Conservation (phyloP, 768 basidiomycete genomes). For the Rhodocollybia butyracea region DNA sequence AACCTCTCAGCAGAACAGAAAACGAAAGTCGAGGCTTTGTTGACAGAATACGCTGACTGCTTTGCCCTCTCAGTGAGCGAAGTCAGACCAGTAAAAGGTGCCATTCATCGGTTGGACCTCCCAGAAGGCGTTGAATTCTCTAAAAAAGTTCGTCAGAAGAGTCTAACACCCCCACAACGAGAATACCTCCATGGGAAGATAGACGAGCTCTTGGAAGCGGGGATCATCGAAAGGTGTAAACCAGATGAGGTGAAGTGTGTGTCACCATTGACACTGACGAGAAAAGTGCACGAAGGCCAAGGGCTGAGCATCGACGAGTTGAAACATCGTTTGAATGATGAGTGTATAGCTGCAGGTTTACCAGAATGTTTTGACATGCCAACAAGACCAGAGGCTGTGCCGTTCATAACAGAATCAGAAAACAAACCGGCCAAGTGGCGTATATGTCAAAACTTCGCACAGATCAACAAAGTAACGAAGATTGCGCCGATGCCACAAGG, state of each 20-base stretch:
- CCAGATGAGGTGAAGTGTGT: slow-evolving; percentile 32
- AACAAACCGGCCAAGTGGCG: slow-evolving; percentile 11
- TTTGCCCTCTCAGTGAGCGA: slow-evolving; percentile 38
- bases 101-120: slow-evolving; percentile 30
- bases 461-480: no score
- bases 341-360: slow-evolving; percentile 25
- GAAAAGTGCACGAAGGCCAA: slow-evolving; percentile 29
- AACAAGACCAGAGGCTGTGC: slow-evolving; percentile 10
- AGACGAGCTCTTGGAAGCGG: slow-evolving; percentile 30
- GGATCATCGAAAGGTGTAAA: slow-evolving; percentile 26
- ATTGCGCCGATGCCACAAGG: no score
- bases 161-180: slow-evolving; percentile 27
- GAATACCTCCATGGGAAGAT: slow-evolving; percentile 26
- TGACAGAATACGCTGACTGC: slow-evolving; percentile 31
- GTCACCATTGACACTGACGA: slow-evolving; percentile 28
- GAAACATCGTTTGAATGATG: no score
- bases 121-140: slow-evolving; percentile 23
- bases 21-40: slow-evolving; percentile 15
- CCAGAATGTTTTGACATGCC: slow-evolving; percentile 18
- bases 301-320: slow-evolving; percentile 26
- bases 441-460: no score
- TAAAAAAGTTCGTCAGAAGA: slow-evolving; percentile 28
- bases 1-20: slow-evolving; percentile 26
- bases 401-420: background rate
- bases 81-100: slow-evolving; percentile 27